Evolutionary conservation across 1,284 basidiomycete species (phyloP).

Genomic region (Cystobasidium slooffiae): DNA sequence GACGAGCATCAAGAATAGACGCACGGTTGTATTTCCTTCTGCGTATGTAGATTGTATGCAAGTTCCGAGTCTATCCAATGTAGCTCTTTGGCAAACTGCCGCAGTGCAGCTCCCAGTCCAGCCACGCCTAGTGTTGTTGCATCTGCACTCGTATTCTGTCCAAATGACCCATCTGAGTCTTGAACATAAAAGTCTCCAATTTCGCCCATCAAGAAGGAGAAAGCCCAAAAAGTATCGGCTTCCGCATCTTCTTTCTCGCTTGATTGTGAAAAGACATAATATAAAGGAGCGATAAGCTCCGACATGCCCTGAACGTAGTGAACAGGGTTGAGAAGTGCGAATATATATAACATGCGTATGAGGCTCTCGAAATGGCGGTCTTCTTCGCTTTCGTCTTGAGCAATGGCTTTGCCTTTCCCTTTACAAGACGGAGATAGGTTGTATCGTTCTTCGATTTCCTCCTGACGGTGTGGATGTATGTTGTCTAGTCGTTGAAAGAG

Average conservation of each 20-base stretch:
- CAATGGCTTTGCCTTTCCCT: constrained; percentile 8
- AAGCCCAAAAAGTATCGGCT: constrained; percentile 42
- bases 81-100: constrained; percentile 34
- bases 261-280: constrained; percentile 40
- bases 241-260: constrained; percentile 29
- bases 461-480: constrained; percentile 37
- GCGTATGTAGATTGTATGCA: constrained; percentile 28
- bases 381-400: neutral
- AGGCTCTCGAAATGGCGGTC: constrained; percentile 39
- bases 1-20: neutral
- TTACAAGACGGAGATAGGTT: constrained; percentile 14
- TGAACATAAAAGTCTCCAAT: constrained; percentile 43
- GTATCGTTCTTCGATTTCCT: constrained; percentile 41
- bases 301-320: constrained; percentile 44
- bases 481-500: constrained; percentile 24
- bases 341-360: constrained; percentile 39
- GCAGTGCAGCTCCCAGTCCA: constrained; percentile 36
- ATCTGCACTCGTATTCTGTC: neutral
- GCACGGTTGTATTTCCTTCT: constrained; percentile 41
- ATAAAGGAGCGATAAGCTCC: constrained; percentile 41
- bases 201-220: constrained; percentile 38
- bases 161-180: constrained; percentile 38
- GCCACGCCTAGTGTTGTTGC: constrained; percentile 4
- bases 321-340: constrained; percentile 38
- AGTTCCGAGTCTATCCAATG: constrained; percentile 42